phyloP scores from a whole-genome alignment of 2,329 filamentous ascomycete species.

The Sphaceloma murrayae region DNA sequence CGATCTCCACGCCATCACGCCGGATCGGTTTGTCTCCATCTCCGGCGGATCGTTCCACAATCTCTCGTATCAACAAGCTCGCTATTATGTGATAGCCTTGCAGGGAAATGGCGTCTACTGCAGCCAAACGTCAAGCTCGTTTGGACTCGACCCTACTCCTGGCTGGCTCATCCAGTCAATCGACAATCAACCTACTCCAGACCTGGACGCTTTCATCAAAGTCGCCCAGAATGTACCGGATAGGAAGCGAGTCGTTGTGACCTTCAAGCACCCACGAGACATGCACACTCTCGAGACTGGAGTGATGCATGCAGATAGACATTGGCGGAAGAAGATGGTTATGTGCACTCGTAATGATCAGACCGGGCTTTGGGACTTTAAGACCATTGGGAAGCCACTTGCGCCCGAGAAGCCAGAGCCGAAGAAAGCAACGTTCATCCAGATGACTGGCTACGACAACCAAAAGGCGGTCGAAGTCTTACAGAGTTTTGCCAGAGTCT shows the following conservation, averaged over 20 bases:
- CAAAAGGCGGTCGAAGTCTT: constrained; percentile 88
- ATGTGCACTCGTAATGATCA: constrained; percentile 81
- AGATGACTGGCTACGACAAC: constrained; percentile 78
- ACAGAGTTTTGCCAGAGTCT: constrained; percentile 86
- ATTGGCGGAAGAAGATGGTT: constrained; percentile 94
- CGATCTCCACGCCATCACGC: constrained; percentile 87
- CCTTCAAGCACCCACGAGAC: constrained; percentile 90
- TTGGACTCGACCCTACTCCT: constrained; percentile 83
- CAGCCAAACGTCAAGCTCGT: constrained; percentile 89
- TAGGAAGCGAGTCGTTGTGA: constrained; percentile 75
- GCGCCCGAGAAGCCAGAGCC: constrained; percentile 63
- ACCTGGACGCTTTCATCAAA: constrained; percentile 79
- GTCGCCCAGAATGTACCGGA: constrained; percentile 82
- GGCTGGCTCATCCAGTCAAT: constrained; percentile 92
- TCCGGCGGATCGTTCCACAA: constrained; percentile 92
- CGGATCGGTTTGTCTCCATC: constrained; percentile 89
- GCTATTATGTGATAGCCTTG: constrained; percentile 83
- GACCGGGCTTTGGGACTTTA: constrained; percentile 90
- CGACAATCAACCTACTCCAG: constrained; percentile 81
- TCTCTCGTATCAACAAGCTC: constrained; percentile 94
- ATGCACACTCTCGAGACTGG: constrained; percentile 89
- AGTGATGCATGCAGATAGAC: constrained; percentile 84
- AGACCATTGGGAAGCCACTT: constrained; percentile 69
- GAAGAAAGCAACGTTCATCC: constrained; percentile 79
- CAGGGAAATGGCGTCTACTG: constrained; percentile 73